These are phyloP conservation scores for Afroboletus lepidellus DNA, from an alignment of 1,284 basidiomycete genomes.

Conservation along the genomic window DNA sequence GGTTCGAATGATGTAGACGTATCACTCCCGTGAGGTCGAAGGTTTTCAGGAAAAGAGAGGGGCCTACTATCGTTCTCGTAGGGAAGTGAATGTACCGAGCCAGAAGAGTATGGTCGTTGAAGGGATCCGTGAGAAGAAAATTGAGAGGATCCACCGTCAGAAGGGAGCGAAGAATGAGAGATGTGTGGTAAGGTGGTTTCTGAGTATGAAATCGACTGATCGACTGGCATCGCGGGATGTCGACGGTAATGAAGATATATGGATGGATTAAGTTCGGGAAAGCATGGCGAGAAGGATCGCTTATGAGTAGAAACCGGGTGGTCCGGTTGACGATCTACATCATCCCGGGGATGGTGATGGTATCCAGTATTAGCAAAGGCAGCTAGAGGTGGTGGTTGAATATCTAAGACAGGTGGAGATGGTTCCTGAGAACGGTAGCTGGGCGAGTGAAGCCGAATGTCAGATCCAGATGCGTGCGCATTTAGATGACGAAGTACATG, in stretches of 20 bases:
- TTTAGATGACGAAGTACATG: constrained; percentile 55
- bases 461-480: constrained; percentile 36
- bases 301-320: constrained; percentile 8
- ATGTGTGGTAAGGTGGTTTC: constrained; percentile 8
- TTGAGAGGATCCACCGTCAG: constrained; percentile 6
- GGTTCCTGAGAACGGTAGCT: constrained; percentile 29
- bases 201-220: constrained; percentile 21
- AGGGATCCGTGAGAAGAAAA: constrained; percentile 11
- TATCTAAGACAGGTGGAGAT: constrained; percentile 37
- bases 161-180: constrained; percentile 11
- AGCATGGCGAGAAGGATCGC: constrained; percentile 26
- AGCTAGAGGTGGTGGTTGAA: constrained; percentile 41
- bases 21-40: constrained; percentile 8
- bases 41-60: constrained; percentile 9
- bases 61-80: constrained; percentile 11
- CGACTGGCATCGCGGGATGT: constrained; percentile 6
- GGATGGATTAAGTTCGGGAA: constrained; percentile 9
- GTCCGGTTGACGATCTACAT: constrained; percentile 8
- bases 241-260: constrained; percentile 20
- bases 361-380: constrained; percentile 16
- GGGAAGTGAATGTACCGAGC: constrained; percentile 16
- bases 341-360: constrained; percentile 17
- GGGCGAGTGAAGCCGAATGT: constrained; percentile 39
- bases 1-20: constrained; percentile 14
- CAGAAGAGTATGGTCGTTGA: constrained; percentile 25